Base-by-base conservation (phyloP, 208 protist species). In the Crithidia brevicula region DNA sequence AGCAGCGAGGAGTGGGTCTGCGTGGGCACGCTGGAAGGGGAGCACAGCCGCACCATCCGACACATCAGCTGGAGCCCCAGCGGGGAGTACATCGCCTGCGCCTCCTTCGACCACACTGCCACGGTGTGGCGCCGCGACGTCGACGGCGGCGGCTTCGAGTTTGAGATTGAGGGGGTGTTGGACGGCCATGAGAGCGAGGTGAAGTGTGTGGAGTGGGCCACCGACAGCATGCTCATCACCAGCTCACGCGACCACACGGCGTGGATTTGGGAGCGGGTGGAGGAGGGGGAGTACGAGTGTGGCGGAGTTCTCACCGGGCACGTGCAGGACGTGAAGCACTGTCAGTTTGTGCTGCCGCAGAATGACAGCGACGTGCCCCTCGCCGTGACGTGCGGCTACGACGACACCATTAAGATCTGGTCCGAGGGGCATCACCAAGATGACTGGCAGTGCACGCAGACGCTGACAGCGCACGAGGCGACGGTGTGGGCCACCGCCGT, bases 141-240 rank as follows among this genome's bases (percentile, higher is more conserved):
- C 11, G 50, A 71, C 30, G 46, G 62, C 34, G 63, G 31, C 13
- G 64, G 43, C 40, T 88, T 77, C 54, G 74, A 77, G n/a, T 91
- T 91, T 53, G 82, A 85, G 31, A 62, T 94, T 16, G 90, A 95
- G 67, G 81, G 80, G 52, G 59, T 91, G 31, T 82, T 93, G 28
- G 88, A 98, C 52, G 95, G 92, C 8, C 95, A 98, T 71, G 93
- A 98, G 67, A 96, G 82, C 66, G 95, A 98, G 63, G 82, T 98
- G 20, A 98, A 98, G 80, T 94, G 86, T 68, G 88, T 91, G 27
- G 64, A 77, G 74, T 98, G 89, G 89, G 66, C 71, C 13, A 89
- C 85, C 9, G 81, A 89, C 66, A 81, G 56, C 40, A 95, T 86
- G 52, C 73, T 98, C 40, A 91, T 91, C 33, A 97, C 91, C 23